Percentiles rank a stretch among this genome's conserved stretches.
Conservation (phyloP, 73 alveolate species). For the Paramecium sexaurelia region DNA sequence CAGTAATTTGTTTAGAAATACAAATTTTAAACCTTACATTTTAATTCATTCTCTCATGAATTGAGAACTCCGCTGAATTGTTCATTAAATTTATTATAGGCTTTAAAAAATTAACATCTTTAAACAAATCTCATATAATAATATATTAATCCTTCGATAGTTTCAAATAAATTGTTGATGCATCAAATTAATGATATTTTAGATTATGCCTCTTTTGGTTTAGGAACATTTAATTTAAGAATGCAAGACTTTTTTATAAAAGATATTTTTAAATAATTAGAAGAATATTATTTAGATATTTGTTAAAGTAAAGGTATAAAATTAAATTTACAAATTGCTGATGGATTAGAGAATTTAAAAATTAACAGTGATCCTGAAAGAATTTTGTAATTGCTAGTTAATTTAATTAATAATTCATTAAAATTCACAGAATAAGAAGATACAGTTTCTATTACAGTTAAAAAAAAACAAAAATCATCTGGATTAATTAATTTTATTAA, state of each 20-base stretch:
- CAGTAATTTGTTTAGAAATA: constrained; percentile 6
- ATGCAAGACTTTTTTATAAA: neutral
- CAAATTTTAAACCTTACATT: constrained; percentile 30
- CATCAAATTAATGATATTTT: constrained; percentile 65
- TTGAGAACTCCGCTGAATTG: constrained; percentile 69
- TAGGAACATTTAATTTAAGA: constrained; percentile 42
- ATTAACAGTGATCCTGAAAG: constrained; percentile 44
- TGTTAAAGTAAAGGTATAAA: constrained; percentile 28
- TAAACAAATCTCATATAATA: neutral
- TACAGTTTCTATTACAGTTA: constrained; percentile 11
- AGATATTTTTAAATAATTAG: neutral
- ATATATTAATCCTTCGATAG: constrained; percentile 36
- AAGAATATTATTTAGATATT: constrained; percentile 30
- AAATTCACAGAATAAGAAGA: constrained; percentile 63
- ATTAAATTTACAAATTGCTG: neutral
- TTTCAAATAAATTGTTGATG: constrained; percentile 36
- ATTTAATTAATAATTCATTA: constrained; percentile 59
- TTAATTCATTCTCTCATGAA: constrained; percentile 68
- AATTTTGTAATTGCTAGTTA: constrained; percentile 41
- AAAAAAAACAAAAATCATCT: neutral
- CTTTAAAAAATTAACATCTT: neutral
- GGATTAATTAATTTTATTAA: constrained; percentile 23
- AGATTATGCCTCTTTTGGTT: constrained; percentile 62
- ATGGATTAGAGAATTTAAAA: neutral
- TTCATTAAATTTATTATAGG: constrained; percentile 37